Conservation (phyloP, 2,329 filamentous ascomycete genomes). For the Neophaeococcomyces mojaviensis region DNA sequence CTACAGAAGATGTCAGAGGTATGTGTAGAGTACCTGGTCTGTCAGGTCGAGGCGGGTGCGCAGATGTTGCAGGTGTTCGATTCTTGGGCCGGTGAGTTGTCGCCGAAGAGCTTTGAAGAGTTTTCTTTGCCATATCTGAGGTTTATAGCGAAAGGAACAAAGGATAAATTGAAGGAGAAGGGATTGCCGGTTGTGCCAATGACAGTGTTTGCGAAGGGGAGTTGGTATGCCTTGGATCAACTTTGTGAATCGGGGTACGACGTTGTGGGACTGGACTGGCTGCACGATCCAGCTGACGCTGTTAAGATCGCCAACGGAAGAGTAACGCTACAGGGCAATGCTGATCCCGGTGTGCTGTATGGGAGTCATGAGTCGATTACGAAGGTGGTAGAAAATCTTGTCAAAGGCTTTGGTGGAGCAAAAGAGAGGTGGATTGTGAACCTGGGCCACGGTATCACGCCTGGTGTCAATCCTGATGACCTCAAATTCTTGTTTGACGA, state of each 20-base stretch:
- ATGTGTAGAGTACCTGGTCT: constrained; percentile 87
- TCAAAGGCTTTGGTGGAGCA: constrained; percentile 71
- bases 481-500: constrained; percentile 91
- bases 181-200: constrained; percentile 78
- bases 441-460: constrained; percentile 94
- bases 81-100: constrained; percentile 93
- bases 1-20: constrained; percentile 88
- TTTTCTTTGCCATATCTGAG: constrained; percentile 82
- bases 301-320: constrained; percentile 70
- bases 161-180: constrained; percentile 63
- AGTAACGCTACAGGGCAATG: constrained; percentile 85
- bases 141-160: constrained; percentile 75
- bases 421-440: constrained; percentile 97
- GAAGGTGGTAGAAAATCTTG: constrained; percentile 74
- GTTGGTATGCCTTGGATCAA: constrained; percentile 87
- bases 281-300: constrained; percentile 79
- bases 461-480: constrained; percentile 87
- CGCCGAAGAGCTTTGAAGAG: constrained; percentile 70
- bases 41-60: constrained; percentile 87
- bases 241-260: constrained; percentile 85
- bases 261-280: constrained; percentile 91
- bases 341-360: constrained; percentile 88
- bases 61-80: constrained; percentile 97
- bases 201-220: constrained; percentile 97
- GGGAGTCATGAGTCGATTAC: constrained; percentile 77